phyloP scores from a whole-genome alignment of 441 rosid species.

The Capsella rubella region DNA sequence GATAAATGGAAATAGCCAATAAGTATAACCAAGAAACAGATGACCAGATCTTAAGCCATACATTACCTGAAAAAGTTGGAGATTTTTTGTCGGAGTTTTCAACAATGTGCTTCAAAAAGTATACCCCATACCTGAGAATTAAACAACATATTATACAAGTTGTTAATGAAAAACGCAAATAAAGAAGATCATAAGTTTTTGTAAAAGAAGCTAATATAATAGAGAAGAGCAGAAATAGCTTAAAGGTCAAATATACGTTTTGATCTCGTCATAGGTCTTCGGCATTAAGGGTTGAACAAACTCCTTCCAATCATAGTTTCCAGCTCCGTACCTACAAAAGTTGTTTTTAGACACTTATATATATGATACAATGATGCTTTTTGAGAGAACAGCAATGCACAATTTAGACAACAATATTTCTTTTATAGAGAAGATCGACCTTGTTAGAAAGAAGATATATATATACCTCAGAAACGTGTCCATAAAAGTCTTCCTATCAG shows the following conservation, averaged over 20 bases:
- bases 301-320: constrained; percentile 81
- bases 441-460: constrained; percentile 47
- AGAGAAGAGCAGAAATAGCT: constrained; percentile 31
- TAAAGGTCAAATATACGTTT: constrained; percentile 48
- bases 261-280: constrained; percentile 78
- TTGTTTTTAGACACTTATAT: not conserved
- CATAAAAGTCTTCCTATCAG: constrained; percentile 71
- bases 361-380: not conserved
- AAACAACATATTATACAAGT: not conserved
- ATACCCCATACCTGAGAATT: constrained; percentile 52
- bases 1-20: not conserved
- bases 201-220: not conserved
- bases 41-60: constrained; percentile 4
- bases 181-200: not conserved
- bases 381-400: not conserved
- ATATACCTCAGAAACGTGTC: constrained; percentile 74
- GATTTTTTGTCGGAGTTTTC: constrained; percentile 60
- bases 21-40: not conserved
- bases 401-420: not conserved
- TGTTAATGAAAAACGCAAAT: not conserved
- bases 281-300: constrained; percentile 62
- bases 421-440: constrained; percentile 5
- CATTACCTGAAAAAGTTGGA: constrained; percentile 72
- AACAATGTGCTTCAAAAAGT: constrained; percentile 69
- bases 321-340: constrained; percentile 78